phyloP scores from a whole-genome alignment of 2,329 filamentous ascomycete species.

The Penicillium sp. region DNA sequence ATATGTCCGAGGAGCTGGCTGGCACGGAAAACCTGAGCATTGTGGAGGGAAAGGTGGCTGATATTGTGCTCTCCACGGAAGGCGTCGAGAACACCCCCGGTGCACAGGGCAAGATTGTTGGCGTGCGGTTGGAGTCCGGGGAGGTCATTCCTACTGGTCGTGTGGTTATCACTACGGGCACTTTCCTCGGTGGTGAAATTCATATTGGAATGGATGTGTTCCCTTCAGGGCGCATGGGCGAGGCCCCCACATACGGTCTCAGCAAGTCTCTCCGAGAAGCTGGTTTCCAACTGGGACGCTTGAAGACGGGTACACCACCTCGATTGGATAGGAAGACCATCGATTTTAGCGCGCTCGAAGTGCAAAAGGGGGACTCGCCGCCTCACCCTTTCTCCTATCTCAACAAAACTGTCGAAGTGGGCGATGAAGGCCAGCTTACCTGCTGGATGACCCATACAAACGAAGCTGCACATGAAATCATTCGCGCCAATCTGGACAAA shows the following conservation, averaged over 20 bases:
- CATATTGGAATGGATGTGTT: constrained; percentile 85
- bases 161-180: constrained; percentile 94
- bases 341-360: constrained; percentile 68
- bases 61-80: constrained; percentile 73
- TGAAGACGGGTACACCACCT: constrained; percentile 96
- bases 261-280: constrained; percentile 87
- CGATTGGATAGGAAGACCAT: constrained; percentile 80
- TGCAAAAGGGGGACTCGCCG: constrained; percentile 78
- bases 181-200: constrained; percentile 92
- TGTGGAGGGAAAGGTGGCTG: constrained; percentile 82
- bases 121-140: constrained; percentile 82
- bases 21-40: constrained; percentile 76
- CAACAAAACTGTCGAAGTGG: constrained; percentile 71
- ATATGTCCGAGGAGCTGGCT: constrained; percentile 85
- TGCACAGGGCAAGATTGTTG: constrained; percentile 70
- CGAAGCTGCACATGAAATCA: constrained; percentile 73
- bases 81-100: constrained; percentile 47
- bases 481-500: constrained; percentile 87
- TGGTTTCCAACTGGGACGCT: constrained; percentile 80
- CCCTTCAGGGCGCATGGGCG: constrained; percentile 87
- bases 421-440: constrained; percentile 68
- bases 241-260: constrained; percentile 86
- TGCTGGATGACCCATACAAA: constrained; percentile 91
- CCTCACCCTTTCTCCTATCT: constrained; percentile 90
- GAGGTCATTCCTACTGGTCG: constrained; percentile 74